Base-by-base conservation (phyloP, 202 grass and related monocot species). In the Alloteropsis angusta region DNA sequence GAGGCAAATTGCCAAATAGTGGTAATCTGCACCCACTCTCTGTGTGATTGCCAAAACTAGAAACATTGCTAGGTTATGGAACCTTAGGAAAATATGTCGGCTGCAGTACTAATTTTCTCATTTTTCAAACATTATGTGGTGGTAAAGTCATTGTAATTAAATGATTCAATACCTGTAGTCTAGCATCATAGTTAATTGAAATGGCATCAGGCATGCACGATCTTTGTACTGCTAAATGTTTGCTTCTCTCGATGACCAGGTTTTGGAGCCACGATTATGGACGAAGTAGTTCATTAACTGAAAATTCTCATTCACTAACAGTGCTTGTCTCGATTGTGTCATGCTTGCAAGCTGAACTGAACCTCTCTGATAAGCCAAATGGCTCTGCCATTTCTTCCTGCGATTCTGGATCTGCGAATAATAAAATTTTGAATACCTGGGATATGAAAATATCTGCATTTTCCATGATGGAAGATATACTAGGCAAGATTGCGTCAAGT, bases 371-470 rank as follows among this genome's bases (percentile, higher is more conserved):
- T 67, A 86, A 86, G 74, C 74, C 91, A 55, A 88, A 85, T 87
- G 81, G 44, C 25, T 37, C 60, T 82, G 62, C 79, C 60, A 61
- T 60, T 80, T 78, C 74, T 63, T 65, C 68, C 34, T 62, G 45
- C 52, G 65, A 79, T 86, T 70, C 85, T 45, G 83, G 77, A 84
- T 73, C 73, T 68, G 60, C 38, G 44, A 87, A 78, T 79, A 78
- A 64, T 72, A 88, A 83, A 71, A 70, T 65, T 66, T 60, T 47
- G 17, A 87, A 71, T 65, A 71, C 88, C 43, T 97, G 89, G 94
- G 91, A 97, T 85, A 86, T 90, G 91, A 75, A 92, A 83, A 90
- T 82, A 79, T 83, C 87, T 81, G 83, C 91, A 82, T 82, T 97
- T 88, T 92, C 87, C 19, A 78, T 88, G 85, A 28, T 92, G 48